Base-by-base conservation (phyloP, 352 stramenopile genomes). In the Phytopythium aichiense region DNA sequence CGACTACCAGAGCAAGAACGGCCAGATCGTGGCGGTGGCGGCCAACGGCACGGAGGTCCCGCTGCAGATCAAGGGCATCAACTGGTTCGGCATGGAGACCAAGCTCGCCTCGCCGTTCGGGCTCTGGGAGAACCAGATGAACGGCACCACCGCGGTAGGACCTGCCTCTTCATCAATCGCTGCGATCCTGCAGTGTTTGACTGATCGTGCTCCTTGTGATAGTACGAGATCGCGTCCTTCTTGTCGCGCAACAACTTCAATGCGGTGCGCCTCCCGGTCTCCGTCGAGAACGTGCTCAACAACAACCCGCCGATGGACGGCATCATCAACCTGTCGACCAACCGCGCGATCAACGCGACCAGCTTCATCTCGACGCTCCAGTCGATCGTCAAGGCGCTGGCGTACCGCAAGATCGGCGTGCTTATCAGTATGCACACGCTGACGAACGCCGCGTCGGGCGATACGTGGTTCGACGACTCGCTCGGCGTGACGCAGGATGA, bases 211-310 rank as follows among this genome's bases (percentile, higher is more conserved):
- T 25, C n/a, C 42, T 13, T 49, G 20, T 49, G 23, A 22, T 31
- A 57, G 37, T 91, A 89, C 64, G 79, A 91, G 40, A 81, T 94
- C 38, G 85, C 83, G 5, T 71, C 79, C 18, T 94, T 94, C 67
- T 60, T 92, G 46, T 66, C 75, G n/a, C 68, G 79, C 58, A 85
- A 94, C 74, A 91, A 92, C n/a, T 94, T 94, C 43, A 94, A 94
- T 37, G 80, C 77, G 22, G 81, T 94, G 23, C 74, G 85, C 3
- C 48, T 94, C 2, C 82, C 85, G 2, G 38, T 94, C 18, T 91
- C 73, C 12, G 59, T 92, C 9, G 77, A 92, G 49, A 88, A 88
- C 60, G 63, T 94, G 5, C 56, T 89, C 5, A 74, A 81, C 38
- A 90, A 94, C 71, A 88, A 65, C 35, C 58, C 76, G 15, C 85